phyloP scores from a whole-genome alignment of 768 basidiomycete genomes.

The Leucogyrophana mollusca region DNA sequence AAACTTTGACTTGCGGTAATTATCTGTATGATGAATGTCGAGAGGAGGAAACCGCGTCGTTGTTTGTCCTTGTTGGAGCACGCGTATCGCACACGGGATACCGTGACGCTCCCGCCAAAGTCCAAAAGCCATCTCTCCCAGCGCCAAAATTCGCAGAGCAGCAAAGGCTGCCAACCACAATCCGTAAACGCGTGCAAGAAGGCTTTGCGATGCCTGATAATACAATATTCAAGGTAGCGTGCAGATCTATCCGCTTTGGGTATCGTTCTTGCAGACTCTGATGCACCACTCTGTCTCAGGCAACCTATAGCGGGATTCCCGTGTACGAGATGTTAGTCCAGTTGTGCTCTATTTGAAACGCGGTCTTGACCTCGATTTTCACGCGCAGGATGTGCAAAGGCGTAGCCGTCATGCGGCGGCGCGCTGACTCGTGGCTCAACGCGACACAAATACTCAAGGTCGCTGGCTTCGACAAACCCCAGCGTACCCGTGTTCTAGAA shows the following conservation, averaged over 20 bases:
- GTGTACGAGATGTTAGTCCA: slow-evolving; percentile 84
- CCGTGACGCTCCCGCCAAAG: slow-evolving; percentile 8
- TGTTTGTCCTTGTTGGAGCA: slow-evolving; percentile 41
- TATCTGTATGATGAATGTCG: no score
- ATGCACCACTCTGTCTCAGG: slow-evolving; percentile 41
- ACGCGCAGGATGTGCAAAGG: slow-evolving; percentile 87
- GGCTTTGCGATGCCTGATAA: slow-evolving; percentile 68
- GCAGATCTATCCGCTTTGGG: not conserved
- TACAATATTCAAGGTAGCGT: slow-evolving; percentile 83
- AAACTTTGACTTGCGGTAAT: no score
- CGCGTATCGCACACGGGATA: slow-evolving; percentile 28
- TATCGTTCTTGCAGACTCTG: slow-evolving; percentile 5
- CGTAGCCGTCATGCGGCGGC: slow-evolving; percentile 96
- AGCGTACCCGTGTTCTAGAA: slow-evolving; percentile 94
- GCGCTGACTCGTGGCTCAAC: slow-evolving; percentile 96
- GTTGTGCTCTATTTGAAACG: slow-evolving; percentile 34
- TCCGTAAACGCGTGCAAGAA: slow-evolving; percentile 9
- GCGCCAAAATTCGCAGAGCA: slow-evolving; percentile 12
- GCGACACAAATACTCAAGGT: slow-evolving; percentile 99
- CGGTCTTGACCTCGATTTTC: slow-evolving; percentile 33
- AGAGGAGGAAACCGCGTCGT: slow-evolving; percentile 21
- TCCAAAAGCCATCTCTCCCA: slow-evolving; percentile 14
- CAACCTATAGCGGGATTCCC: slow-evolving; percentile 90
- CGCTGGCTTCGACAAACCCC: slow-evolving; percentile 98
- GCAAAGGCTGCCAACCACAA: slow-evolving; percentile 2